Base-by-base conservation (phyloP, 306 rosid species). In the Styphnolobium japonicum region DNA sequence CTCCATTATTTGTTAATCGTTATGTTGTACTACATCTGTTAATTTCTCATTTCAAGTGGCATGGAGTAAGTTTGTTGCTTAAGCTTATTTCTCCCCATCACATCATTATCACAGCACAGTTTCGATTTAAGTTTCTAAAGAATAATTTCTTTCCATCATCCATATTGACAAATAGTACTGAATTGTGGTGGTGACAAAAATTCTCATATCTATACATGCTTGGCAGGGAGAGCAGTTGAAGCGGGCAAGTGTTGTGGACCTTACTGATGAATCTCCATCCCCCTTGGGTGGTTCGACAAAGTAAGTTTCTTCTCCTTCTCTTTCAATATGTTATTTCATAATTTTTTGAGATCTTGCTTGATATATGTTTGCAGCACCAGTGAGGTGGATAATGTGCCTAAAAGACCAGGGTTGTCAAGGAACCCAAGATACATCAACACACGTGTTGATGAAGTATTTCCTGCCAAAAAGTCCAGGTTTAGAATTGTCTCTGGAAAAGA, bases 381-480 rank as follows among this genome's bases (percentile, higher is more conserved):
- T 46, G 90, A 76, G 27, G 65, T 42, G 77, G 84, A 81, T 53
- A 70, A 71, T 80, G 88, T 73, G 56, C 68, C 29, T 48, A 87
- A 82, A 69, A 91, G 86, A 76, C 74, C 82, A 11, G 88, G 77
- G 48, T 21, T 58, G 33, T 75, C 78, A n/a, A 83, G 78, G 84
- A 87, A 64, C 65, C 88, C 88, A 25, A 80, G 82, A 79, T 88
- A 86, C 31, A 61, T 76, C 63, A 90, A 88, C 40, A 85, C 85
- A 7, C 91, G 91, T 3, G 76, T 90, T 87, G 88, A 86, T 83
- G 94, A 87, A 63, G 84, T 89, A 48, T 91, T 83, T 84, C 86
- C 93, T 76, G 89, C 83, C 37, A 83, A 84, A 56, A 87, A 87
- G 82, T 57, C 87, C 31, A 84, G 87, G 80, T 87, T 84, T 81